A percentile compares a stretch with the other conserved stretches of the same genome.
Conservation (phyloP, 345 rosid species). For the Stellera chamaejasme region DNA sequence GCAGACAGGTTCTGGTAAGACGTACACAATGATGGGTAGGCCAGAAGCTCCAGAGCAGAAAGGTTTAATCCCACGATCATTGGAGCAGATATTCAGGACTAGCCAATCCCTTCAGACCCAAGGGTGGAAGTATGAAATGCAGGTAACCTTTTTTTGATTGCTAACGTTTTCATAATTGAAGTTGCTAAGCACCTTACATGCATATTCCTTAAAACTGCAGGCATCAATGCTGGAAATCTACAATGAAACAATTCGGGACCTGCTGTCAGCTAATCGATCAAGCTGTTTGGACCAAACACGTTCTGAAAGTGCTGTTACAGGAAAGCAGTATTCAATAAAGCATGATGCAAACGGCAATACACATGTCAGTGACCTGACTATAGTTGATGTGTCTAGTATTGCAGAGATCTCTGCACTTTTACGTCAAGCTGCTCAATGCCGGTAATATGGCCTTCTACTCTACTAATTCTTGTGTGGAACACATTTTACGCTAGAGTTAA, state of each 20-base stretch:
- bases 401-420: constrained; percentile 69
- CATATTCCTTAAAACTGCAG: constrained; percentile 19
- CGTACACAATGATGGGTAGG: constrained; percentile 98
- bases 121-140: constrained; percentile 98
- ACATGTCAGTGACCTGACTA: constrained; percentile 71
- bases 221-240: constrained; percentile 97
- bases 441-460: constrained; percentile 28
- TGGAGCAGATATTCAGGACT: constrained; percentile 76
- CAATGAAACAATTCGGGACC: constrained; percentile 83
- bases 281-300: constrained; percentile 28
- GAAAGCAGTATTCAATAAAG: constrained; percentile 72
- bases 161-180: not conserved
- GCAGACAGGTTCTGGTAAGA: constrained; percentile 97
- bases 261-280: constrained; percentile 44
- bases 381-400: constrained; percentile 72
- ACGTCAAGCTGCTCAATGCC: constrained; percentile 84
- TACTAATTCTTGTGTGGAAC: not conserved
- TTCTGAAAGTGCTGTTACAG: constrained; percentile 43
- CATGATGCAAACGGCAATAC: constrained; percentile 83
- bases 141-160: constrained; percentile 32
- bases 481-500: not conserved
- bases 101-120: constrained; percentile 64
- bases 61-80: constrained; percentile 90
- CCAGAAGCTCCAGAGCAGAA: constrained; percentile 57
- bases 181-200: constrained; percentile 2